Percentiles rank a stretch among this genome's conserved stretches.
phyloP scores from a whole-genome alignment of 768 basidiomycete genomes.

The Mycena vulgaris region DNA sequence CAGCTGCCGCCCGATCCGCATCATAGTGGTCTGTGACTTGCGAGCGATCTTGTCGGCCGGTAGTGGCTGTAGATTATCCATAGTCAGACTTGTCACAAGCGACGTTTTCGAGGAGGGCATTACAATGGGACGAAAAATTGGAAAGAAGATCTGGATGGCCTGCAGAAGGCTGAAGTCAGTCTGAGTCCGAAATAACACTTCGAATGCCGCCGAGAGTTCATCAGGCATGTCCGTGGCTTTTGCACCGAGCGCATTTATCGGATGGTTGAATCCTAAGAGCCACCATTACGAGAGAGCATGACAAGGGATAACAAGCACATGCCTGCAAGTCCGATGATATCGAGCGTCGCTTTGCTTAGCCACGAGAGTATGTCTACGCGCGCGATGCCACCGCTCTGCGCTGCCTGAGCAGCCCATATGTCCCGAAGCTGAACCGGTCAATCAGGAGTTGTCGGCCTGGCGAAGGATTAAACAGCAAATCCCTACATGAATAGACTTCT shows the following conservation, averaged over 20 bases:
- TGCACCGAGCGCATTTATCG: slow-evolving; percentile 30
- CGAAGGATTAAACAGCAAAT: background rate
- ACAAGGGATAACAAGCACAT: slow-evolving; percentile 57
- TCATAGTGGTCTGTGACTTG: slow-evolving; percentile 58
- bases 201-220: slow-evolving; percentile 61
- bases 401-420: slow-evolving; percentile 46
- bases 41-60: slow-evolving; percentile 28
- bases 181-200: no score
- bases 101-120: slow-evolving; percentile 29
- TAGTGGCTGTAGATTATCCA: slow-evolving; percentile 38
- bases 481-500: slow-evolving; percentile 53
- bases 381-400: slow-evolving; percentile 27
- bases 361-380: slow-evolving; percentile 65
- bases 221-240: slow-evolving; percentile 41
- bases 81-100: background rate
- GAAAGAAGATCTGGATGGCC: slow-evolving; percentile 46
- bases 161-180: slow-evolving; percentile 43
- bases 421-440: slow-evolving; percentile 50
- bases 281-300: slow-evolving; percentile 49
- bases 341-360: slow-evolving; percentile 69
- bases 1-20: slow-evolving; percentile 64
- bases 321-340: slow-evolving; percentile 72
- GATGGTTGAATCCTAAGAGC: slow-evolving; percentile 35
- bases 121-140: slow-evolving; percentile 49
- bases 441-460: background rate